Conservation (phyloP, 2,329 filamentous ascomycete species). For the Penicillium sp. region DNA sequence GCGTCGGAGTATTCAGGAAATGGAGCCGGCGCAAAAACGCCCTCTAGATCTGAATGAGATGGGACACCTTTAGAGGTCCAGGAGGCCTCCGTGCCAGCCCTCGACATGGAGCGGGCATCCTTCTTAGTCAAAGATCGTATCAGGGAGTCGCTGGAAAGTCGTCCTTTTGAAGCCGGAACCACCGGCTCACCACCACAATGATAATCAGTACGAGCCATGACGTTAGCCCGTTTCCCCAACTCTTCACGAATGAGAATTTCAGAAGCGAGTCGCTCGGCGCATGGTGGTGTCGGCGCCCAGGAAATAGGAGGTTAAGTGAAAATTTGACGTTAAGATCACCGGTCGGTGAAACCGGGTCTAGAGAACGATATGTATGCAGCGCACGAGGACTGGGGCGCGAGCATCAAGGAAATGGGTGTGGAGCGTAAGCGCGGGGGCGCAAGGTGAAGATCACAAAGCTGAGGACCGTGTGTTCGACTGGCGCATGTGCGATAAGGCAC, state of each 20-base stretch:
- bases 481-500: conserved; percentile 13
- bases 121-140: conserved; percentile 12
- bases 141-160: conserved; percentile 15
- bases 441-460: conserved; percentile 11
- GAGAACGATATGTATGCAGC: background rate
- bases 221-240: conserved; percentile 7
- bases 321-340: background rate
- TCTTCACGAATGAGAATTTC: conserved; percentile 8
- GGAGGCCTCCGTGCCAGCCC: conserved; percentile 5
- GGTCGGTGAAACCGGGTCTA: background rate
- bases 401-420: conserved; percentile 3
- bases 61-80: conserved; percentile 8
- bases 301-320: background rate
- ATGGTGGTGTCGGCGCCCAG: conserved; percentile 9
- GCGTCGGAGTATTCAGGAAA: conserved; percentile 18
- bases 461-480: conserved; percentile 5
- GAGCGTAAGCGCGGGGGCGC: conserved; percentile 13
- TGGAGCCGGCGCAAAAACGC: conserved; percentile 9
- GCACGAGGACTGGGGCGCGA: background rate
- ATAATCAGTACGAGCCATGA: conserved; percentile 19
- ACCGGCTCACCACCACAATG: conserved; percentile 14
- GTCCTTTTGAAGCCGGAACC: conserved; percentile 11
- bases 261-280: conserved; percentile 12
- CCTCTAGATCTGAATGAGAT: conserved; percentile 7
- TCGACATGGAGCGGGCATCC: background rate